A percentile compares a stretch with the other conserved stretches of the same genome.
These are phyloP conservation scores for Rutidosis leptorrhynchoides DNA, from an alignment of 129 eudicot species.

Conservation along the genomic window DNA sequence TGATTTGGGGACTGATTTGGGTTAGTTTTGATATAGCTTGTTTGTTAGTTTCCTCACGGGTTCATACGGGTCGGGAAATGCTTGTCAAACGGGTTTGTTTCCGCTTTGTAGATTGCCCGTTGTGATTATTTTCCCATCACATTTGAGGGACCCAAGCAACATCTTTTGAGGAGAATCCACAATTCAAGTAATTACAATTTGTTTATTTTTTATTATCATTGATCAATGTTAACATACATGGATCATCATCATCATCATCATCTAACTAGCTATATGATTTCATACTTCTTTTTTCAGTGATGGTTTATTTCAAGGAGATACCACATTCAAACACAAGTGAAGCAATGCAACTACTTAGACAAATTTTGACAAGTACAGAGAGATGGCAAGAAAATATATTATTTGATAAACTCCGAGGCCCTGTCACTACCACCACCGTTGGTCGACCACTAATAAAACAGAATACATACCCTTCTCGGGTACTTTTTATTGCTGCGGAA, in stretches of 20 bases:
- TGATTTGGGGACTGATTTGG: too few relatives aligned
- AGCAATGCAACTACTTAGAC: conserved; percentile 5
- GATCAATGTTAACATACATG: too few relatives aligned
- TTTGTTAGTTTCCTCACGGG: too few relatives aligned
- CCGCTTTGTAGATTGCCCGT: too few relatives aligned
- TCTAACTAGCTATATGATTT: not conserved
- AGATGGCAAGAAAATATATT: not conserved
- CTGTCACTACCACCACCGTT: not conserved
- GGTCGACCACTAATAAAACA: not conserved
- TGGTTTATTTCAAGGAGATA: not conserved
- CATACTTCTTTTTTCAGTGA: not conserved
- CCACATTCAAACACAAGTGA: not conserved
- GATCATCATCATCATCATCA: too few relatives aligned
- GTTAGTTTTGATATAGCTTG: too few relatives aligned
- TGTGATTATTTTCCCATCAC: too few relatives aligned
- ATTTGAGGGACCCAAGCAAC: conserved; percentile 1
- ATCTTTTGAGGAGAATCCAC: not conserved
- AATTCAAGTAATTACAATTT: conserved; percentile 11
- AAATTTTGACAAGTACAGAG: not conserved
- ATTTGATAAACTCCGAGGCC: conserved; percentile 8
- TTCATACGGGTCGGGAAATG: too few relatives aligned
- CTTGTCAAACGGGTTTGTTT: too few relatives aligned
- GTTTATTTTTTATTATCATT: not conserved
- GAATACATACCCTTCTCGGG: not conserved
- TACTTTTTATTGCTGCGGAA: conserved; percentile 38